These are phyloP conservation scores for Volvox africanus DNA, from an alignment of 139 green algal species.

Conservation along the genomic window DNA sequence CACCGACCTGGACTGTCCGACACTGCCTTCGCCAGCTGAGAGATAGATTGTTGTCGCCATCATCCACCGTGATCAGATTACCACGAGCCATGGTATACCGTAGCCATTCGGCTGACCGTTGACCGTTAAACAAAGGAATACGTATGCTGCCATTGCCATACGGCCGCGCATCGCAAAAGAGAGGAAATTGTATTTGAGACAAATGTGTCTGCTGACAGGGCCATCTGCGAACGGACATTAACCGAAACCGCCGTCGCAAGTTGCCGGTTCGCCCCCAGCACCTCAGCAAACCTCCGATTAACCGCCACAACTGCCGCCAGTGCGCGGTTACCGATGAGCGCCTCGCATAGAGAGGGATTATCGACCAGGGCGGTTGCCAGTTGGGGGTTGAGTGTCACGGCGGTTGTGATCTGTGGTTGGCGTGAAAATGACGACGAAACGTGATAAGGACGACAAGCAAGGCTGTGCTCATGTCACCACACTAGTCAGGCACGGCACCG, in stretches of 20 bases:
- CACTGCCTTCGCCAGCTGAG: constrained; percentile 5
- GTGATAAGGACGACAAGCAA: no score
- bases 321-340: neutral
- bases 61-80: neutral
- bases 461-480: no score
- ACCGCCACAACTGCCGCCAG: constrained; percentile 24
- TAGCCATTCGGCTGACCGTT: neutral
- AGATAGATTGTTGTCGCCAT: no score
- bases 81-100: no score
- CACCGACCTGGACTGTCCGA: neutral
- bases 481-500: no score
- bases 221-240: neutral
- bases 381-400: neutral
- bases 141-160: no score
- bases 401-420: neutral
- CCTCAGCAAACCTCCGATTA: neutral
- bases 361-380: neutral
- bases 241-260: neutral
- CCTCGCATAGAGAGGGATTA: constrained; percentile 1
- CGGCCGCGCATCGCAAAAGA: neutral
- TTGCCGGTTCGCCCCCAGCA: neutral
- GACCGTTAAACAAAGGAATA: neutral
- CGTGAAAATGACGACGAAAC: neutral
- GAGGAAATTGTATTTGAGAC: neutral
- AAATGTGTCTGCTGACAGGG: neutral